Base-by-base conservation (phyloP, 2,329 filamentous ascomycete species). In the Westerdykella ornata region DNA sequence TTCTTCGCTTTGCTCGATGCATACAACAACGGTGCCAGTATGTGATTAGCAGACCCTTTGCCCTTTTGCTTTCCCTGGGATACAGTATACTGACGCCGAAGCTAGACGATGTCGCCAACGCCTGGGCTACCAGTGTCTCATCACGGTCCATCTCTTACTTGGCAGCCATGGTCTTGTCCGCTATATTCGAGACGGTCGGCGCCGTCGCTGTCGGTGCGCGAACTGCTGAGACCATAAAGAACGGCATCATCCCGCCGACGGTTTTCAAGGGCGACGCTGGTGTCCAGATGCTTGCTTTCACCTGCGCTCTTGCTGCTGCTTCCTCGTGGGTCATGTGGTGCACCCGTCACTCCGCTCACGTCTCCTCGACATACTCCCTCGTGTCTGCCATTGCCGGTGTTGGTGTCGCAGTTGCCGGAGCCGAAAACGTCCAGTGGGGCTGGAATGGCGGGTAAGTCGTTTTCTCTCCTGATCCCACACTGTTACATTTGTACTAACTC, bases 251-350 rank as follows among this genome's bases (percentile, higher is more conserved):
- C 43, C 65, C 70, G 30, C 66, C 68, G 32, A 62, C 50, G 33
- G 66, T 67, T 39, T 70, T 75, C 44, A 71, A 67, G 44, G 67
- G 60, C 45, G 57, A 72, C 41, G 67, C 69, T 28, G 67, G 68
- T 52, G 68, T 71, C 38, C 72, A 76, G 35, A 70, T 77, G 59
- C 62, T 78, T 39, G 73, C 69, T 38, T 78, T 80, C 68, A 74
- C 75, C 49, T 77, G 74, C 50, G 72, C 75, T 37, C 71, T 79
- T 1, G 80, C 79, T 13, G 82, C 73, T 52, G 80, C 82, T 37
- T 80, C 81, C 1, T 70, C 74, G 8, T 88, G 84, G 83, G 82
- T 88, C 35, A 87, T 86, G 82, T 87, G 82, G 82, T 87, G 83
- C 65, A 88, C 83, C 1, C 72, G 74, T 35, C 74, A 87, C 72